Evolutionary conservation across 352 stramenopile genomes (phyloP).

Genomic region (Globisporangium uncinulatum): DNA sequence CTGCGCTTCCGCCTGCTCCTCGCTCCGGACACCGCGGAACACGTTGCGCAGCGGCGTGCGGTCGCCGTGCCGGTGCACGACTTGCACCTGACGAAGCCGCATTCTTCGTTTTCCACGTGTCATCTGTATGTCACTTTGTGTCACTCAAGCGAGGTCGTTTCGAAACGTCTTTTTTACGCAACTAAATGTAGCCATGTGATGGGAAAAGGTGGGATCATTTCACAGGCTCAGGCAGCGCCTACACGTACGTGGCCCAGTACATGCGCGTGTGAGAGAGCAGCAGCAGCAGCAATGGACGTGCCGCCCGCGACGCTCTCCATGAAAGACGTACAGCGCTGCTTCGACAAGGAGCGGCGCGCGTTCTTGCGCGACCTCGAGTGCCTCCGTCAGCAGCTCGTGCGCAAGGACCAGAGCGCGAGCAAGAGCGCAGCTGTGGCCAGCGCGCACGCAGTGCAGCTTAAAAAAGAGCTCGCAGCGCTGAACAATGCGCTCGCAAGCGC

Average conservation of each 20-base stretch:
- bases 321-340: constrained; percentile 69
- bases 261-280: not conserved
- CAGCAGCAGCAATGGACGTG: not conserved
- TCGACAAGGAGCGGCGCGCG: constrained; percentile 67
- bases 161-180: constrained; percentile 8
- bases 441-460: constrained; percentile 64
- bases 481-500: constrained; percentile 32
- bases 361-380: constrained; percentile 70
- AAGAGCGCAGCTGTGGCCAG: constrained; percentile 49
- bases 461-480: constrained; percentile 65
- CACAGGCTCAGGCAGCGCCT: too few species aligned
- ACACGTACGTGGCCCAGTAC: too few species aligned
- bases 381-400: constrained; percentile 66
- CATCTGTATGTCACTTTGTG: too few species aligned
- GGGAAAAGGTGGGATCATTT: too few species aligned
- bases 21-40: constrained; percentile 31
- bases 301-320: constrained; percentile 33
- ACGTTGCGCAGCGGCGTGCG: constrained; percentile 73
- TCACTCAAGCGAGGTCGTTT: constrained; percentile 11
- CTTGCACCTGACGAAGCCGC: constrained; percentile 66
- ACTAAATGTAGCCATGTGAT: too few species aligned
- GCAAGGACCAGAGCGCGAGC: constrained; percentile 54
- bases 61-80: constrained; percentile 78
- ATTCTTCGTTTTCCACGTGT: too few species aligned
- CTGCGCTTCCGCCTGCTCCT: constrained; percentile 30